Conservation (phyloP, 2,329 filamentous ascomycete species). For the Neurospora crassa region DNA sequence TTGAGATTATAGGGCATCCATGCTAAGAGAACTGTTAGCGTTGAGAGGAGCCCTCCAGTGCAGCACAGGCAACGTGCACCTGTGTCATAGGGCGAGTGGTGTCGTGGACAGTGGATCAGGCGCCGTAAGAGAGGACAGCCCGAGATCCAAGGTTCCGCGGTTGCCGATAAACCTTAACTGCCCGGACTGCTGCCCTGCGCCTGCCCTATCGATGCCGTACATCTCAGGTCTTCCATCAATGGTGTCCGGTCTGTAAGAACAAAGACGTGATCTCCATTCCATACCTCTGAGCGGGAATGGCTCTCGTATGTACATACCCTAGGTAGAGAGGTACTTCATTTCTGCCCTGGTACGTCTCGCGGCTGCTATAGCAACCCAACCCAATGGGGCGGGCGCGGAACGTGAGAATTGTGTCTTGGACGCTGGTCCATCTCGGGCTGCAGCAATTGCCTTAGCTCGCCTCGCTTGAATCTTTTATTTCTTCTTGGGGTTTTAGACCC, state of each 20-base stretch:
- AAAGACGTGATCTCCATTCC: no score
- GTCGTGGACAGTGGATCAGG: neutral
- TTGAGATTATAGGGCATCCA: neutral
- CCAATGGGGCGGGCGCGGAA: neutral
- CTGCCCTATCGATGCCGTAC: neutral
- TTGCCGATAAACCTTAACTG: neutral
- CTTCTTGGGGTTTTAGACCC: neutral
- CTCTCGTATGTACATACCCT: neutral
- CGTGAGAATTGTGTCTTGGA: neutral
- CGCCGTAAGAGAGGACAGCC: neutral
- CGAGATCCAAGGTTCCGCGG: neutral
- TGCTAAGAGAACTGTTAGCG: neutral
- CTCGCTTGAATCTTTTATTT: neutral
- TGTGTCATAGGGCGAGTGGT: neutral
- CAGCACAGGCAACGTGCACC: neutral
- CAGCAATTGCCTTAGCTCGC: neutral
- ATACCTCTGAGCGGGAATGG: neutral
- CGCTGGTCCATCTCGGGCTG: neutral
- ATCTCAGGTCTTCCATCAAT: neutral
- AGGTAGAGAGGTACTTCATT: neutral
- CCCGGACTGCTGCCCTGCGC: neutral
- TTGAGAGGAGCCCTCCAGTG: neutral
- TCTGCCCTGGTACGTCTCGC: neutral
- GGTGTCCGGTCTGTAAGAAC: no score
- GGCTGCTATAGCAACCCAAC: neutral